Base-by-base conservation (phyloP, 192 early-diverging fungal species). In the Cladochytrium replicatum region DNA sequence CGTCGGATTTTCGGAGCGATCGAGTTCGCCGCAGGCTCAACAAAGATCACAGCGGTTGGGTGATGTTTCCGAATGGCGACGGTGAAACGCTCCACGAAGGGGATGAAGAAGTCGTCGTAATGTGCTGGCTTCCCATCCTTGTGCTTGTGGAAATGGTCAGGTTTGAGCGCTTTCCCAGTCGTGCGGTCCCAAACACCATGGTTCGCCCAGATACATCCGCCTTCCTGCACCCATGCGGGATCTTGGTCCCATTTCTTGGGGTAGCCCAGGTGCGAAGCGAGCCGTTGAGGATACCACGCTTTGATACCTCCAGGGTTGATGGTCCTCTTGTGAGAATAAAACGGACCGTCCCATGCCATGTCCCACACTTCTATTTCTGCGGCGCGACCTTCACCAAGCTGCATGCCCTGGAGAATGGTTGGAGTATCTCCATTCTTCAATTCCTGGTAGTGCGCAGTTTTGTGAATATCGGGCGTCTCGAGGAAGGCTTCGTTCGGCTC, bases 21-120 rank as follows among this genome's bases (percentile, higher is more conserved):
- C 46, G 78, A 82, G 45, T 84, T 84, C 6, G 81, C 79, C 1
- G 82, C 57, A 2, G 87, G 87, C 46, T 87, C 87, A 0, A 88
- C 68, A 65, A 88, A 85, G 26, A 88, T 70, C 40, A 77, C 67
- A 31, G 66, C 69, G 7, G 64, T 62, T 2, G 54, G 50, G 34
- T 74, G 69, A 1, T 63, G 71, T 28, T 43, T 66, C 21, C 86
- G 70, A 8, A 89, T 60, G 2, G 67, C 71, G n/a, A 51, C 52
- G 0, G 75, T 70, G 59, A 83, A 88, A 25, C 50, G 48, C 37
- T 74, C 75, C 3, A 88, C 71, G 44, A 88, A 83, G 13, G 84
- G 84, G 19, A 75, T 45, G 57, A 81, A 88, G 32, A 74, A 82
- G 32, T 86, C 72, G 6, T 57, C 37, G 48, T 84, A 87, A 34